Conservation (phyloP, 176 grass and related monocot genomes). For the Oryza meridionalis region DNA sequence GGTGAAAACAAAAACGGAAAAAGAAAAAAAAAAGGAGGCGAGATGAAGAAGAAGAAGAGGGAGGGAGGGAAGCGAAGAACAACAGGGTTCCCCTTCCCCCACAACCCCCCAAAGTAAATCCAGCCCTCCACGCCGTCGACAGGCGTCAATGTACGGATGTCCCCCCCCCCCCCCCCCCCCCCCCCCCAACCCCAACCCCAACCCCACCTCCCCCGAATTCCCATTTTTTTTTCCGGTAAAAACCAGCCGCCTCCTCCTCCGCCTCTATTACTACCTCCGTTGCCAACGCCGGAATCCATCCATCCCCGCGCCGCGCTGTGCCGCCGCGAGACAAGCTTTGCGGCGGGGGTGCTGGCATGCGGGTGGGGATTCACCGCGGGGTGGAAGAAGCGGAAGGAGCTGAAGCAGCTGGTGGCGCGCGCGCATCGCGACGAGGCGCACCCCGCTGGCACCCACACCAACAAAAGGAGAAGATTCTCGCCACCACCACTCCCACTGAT, state of each 20-base stretch:
- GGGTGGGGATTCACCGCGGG: slow-evolving; percentile 37
- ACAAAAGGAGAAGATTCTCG: slow-evolving; percentile 58
- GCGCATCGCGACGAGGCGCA: slow-evolving; percentile 62
- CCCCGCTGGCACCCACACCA: slow-evolving; percentile 52
- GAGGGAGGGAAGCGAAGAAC: neutral
- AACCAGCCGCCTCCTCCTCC: slow-evolving; percentile 33
- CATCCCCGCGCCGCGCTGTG: neutral
- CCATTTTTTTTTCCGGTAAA: slow-evolving; percentile 33
- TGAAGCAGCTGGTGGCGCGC: neutral
- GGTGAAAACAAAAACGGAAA: neutral
- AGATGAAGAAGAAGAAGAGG: neutral
- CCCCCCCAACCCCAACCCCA: slow-evolving; percentile 11
- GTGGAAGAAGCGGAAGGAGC: neutral
- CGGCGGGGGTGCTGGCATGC: slow-evolving; percentile 23
- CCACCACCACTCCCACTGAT: slow-evolving; percentile 47
- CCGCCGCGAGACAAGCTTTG: neutral
- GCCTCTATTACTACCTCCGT: neutral
- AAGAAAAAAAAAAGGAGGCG: neutral
- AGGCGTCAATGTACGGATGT: slow-evolving; percentile 86
- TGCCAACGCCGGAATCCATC: too few relatives aligned
- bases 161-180: slow-evolving; percentile 21
- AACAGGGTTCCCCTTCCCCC: too few relatives aligned
- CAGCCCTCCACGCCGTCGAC: slow-evolving; percentile 69
- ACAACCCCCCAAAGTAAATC: slow-evolving; percentile 46
- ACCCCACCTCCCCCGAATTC: neutral